A percentile compares a stretch with the other conserved stretches of the same genome.
Evolutionary conservation across 768 basidiomycete genomes (phyloP).

Genomic region (Naganishia vaughanmartiniae): DNA sequence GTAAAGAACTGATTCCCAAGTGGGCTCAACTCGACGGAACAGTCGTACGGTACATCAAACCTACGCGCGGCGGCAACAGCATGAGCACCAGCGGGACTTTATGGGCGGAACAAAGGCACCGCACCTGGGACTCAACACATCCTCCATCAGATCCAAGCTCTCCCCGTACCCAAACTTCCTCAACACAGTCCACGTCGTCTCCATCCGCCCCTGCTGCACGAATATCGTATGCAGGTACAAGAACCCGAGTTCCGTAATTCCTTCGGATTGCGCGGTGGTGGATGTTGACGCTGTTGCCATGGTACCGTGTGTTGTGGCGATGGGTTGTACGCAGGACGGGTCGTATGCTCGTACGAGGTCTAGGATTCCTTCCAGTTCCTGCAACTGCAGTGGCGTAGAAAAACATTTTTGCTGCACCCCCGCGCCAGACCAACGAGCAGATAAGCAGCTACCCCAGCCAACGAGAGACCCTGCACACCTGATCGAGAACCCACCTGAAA

Average conservation of each 20-base stretch:
- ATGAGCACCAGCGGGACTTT: constrained; percentile 12
- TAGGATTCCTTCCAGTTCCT: constrained; percentile 94
- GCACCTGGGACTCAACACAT: constrained; percentile 83
- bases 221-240: constrained; percentile 93
- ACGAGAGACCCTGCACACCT: no score
- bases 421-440: background rate
- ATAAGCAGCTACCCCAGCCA: no score
- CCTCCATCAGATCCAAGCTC: constrained; percentile 81
- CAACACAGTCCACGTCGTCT: constrained; percentile 97
- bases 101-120: constrained; percentile 41
- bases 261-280: constrained; percentile 49
- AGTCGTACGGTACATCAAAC: constrained; percentile 89
- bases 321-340: constrained; percentile 65
- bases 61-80: constrained; percentile 53
- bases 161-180: constrained; percentile 95
- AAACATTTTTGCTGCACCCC: constrained; percentile 81
- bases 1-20: constrained; percentile 95
- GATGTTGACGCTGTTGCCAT: constrained; percentile 26
- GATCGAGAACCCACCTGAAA: constrained; percentile 70
- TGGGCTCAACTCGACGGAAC: constrained; percentile 92
- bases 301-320: constrained; percentile 33
- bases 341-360: constrained; percentile 82
- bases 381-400: constrained; percentile 80
- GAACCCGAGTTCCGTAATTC: constrained; percentile 89
- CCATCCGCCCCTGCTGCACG: constrained; percentile 88